Conservation (phyloP, 1,284 basidiomycete species). For the Irpex rosettiformis region DNA sequence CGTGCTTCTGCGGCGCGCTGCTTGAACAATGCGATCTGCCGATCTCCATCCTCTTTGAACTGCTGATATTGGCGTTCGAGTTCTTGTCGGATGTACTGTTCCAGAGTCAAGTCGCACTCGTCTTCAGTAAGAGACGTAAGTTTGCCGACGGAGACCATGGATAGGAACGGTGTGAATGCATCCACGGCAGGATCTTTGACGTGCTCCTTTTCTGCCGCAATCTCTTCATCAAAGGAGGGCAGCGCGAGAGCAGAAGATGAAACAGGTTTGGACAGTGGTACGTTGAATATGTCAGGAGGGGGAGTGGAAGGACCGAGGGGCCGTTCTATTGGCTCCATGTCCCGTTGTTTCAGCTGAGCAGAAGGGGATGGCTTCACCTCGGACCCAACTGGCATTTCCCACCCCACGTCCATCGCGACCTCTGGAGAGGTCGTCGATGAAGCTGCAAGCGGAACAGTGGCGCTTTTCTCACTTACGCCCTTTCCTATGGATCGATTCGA, state of each 20-base stretch:
- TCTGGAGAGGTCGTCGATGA: background rate
- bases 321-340: constrained; percentile 5
- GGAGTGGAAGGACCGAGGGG: constrained; percentile 12
- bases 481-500: background rate
- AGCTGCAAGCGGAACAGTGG: background rate
- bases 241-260: background rate
- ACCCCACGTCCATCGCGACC: background rate
- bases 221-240: constrained; percentile 13
- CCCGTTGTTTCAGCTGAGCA: background rate
- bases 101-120: constrained; percentile 71
- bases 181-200: background rate
- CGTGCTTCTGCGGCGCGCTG: constrained; percentile 56
- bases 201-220: constrained; percentile 3
- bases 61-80: constrained; percentile 60
- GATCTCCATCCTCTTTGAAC: constrained; percentile 59
- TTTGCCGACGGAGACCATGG: constrained; percentile 22
- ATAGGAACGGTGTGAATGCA: constrained; percentile 21
- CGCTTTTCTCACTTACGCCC: background rate
- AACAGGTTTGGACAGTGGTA: background rate
- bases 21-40: constrained; percentile 55
- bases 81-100: constrained; percentile 74
- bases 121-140: constrained; percentile 46
- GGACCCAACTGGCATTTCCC: background rate
- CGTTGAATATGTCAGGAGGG: constrained; percentile 2
- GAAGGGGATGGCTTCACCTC: background rate